Conservation (phyloP, 495 filamentous ascomycete species). For the Aspergillus bridgeri region DNA sequence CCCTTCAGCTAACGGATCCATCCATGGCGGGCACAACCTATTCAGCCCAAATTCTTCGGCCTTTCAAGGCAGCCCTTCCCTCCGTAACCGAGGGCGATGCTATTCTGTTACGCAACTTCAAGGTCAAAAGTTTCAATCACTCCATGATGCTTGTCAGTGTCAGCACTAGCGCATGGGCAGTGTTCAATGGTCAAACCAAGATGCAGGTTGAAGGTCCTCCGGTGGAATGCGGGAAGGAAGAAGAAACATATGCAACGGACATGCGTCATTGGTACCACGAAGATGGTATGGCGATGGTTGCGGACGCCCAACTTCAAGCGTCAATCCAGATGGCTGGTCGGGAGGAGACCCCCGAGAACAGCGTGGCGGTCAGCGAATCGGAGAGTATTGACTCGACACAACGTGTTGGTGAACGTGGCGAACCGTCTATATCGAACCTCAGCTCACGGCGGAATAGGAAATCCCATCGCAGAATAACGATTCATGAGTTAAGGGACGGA, state of each 20-base stretch:
- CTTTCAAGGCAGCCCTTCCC: slow-evolving; percentile 69
- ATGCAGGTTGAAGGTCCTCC: slow-evolving; percentile 57
- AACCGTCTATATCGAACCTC: slow-evolving; percentile 24
- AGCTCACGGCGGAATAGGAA: slow-evolving; percentile 32
- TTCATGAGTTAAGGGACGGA: slow-evolving; percentile 45
- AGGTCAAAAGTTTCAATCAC: slow-evolving; percentile 52
- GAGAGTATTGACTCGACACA: slow-evolving; percentile 29
- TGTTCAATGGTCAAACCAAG: slow-evolving; percentile 46
- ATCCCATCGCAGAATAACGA: slow-evolving; percentile 35
- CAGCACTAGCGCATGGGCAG: slow-evolving; percentile 61
- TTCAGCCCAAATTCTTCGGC: slow-evolving; percentile 67
- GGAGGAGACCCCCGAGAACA: slow-evolving; percentile 30
- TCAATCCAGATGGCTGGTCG: slow-evolving; percentile 36
- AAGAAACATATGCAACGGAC: slow-evolving; percentile 51
- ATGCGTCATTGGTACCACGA: slow-evolving; percentile 46
- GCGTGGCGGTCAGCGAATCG: slow-evolving; percentile 31
- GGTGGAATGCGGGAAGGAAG: slow-evolving; percentile 60
- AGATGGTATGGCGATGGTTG: slow-evolving; percentile 33
- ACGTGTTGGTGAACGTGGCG: slow-evolving; percentile 15
- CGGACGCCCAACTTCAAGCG: slow-evolving; percentile 37
- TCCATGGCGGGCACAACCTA: slow-evolving; percentile 43
- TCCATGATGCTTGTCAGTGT: slow-evolving; percentile 46
- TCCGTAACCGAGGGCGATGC: slow-evolving; percentile 65
- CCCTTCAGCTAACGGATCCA: slow-evolving; percentile 67
- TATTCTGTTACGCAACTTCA: slow-evolving; percentile 72